Conservation (phyloP, 345 rosid genomes). For the Cardamine occulta region DNA sequence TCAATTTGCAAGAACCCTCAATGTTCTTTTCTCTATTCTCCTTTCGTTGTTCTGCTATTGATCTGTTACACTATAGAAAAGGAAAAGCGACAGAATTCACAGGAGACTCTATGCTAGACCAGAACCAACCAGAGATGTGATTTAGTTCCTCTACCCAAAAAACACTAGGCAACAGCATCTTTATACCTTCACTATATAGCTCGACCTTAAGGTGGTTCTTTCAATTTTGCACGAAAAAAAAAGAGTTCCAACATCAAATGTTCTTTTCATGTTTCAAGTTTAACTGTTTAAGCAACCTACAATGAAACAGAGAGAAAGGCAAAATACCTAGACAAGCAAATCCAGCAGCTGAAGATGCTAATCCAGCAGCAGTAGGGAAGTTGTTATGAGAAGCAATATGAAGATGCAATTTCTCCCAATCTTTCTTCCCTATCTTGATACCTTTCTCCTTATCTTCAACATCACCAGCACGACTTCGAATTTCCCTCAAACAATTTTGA, state of each 20-base stretch:
- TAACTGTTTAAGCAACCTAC: background rate
- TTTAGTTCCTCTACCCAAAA: background rate
- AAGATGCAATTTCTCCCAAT: slow-evolving; percentile 81
- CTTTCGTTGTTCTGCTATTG: background rate
- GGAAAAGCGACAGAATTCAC: background rate
- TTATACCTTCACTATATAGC: background rate
- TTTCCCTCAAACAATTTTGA: slow-evolving; percentile 86
- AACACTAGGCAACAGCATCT: background rate
- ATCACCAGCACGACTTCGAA: slow-evolving; percentile 76
- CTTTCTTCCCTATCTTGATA: slow-evolving; percentile 72
- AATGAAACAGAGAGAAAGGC: background rate
- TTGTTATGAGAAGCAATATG: slow-evolving; percentile 93
- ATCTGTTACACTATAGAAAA: background rate
- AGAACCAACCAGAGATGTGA: background rate
- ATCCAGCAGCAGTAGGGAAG: slow-evolving; percentile 98
- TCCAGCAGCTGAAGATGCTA: slow-evolving; percentile 99
- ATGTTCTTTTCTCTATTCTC: background rate
- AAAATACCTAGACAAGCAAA: slow-evolving; percentile 90
- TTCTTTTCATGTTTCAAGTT: background rate
- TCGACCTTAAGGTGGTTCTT: background rate
- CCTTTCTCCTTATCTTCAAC: slow-evolving; percentile 84
- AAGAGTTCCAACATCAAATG: background rate
- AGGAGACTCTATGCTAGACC: background rate
- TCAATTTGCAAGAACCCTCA: background rate
- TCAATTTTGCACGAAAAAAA: background rate